Base-by-base conservation (phyloP, 805 yeast genomes). In the Candida pini region DNA sequence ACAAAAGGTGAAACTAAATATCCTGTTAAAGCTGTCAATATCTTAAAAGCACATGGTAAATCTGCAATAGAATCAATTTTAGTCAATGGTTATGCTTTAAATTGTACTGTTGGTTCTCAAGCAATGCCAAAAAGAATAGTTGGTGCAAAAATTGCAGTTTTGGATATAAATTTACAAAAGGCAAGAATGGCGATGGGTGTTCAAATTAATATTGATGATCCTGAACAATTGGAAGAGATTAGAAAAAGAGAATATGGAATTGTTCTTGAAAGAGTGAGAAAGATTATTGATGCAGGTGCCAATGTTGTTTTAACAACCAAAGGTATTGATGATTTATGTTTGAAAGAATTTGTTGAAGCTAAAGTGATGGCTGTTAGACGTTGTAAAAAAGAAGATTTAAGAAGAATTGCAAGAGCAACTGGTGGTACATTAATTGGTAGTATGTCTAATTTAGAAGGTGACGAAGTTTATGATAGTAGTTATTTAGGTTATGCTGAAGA, bases 111-210 rank as follows among this genome's bases (percentile, higher is more conserved):
- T 39, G 98, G 97, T 2, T 84, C 96, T 10, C 97, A 90, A 63
- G 97, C 97, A 13, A 94, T 92, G 97, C 70, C 77, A 43, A 86
- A 82, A 52, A 68, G 71, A 33, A 66, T 88, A 30, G 60, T 63
- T 9, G 68, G 72, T 45, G 94, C 96, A 31, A 80, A 78, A 49
- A 84, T 88, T 48, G 97, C 97, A 3, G 78, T 87, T 47, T 69
- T 88, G 53, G 97, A 88, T 63, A 75, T 92, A 61, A 90, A 94
- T 63, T 68, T 92, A 55, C 98, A 94, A 60, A 90, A 89, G 60
- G 92, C 96, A 2, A 78, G 89, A 57, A 87, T 92, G 96, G 96
- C 97, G 27, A 78, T 92, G 78, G 99, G 99, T 36, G 97, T 92
- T 34, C 95, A 88, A 61, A 85, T 92, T 61, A 89, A 89, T 57